These are phyloP conservation scores for Cudoniella acicularis DNA, from an alignment of 495 filamentous ascomycete genomes.

Conservation along the genomic window DNA sequence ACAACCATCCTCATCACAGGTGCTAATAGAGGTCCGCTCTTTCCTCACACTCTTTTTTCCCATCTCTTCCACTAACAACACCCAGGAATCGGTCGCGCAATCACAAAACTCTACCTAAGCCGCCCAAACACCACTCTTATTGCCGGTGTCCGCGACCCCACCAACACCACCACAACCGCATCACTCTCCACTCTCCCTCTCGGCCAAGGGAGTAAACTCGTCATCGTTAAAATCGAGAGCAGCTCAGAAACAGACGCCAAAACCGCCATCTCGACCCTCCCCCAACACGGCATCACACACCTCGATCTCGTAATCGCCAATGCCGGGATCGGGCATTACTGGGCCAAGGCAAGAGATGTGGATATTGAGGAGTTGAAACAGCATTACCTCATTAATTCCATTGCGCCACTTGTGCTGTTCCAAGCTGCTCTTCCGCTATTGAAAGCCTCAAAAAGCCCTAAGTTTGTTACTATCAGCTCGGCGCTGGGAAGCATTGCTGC, in stretches of 20 bases:
- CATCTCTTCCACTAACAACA: too few species aligned
- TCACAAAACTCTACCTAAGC: constrained; percentile 35
- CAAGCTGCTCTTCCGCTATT: constrained; percentile 37
- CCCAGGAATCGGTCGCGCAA: constrained; percentile 45
- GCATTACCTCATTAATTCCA: constrained; percentile 38
- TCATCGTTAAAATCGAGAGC: constrained; percentile 41
- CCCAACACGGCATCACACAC: constrained; percentile 29
- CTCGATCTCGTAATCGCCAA: constrained; percentile 51
- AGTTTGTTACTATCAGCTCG: constrained; percentile 37
- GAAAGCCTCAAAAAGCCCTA: constrained; percentile 27
- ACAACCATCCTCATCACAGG: constrained; percentile 33
- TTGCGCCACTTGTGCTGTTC: constrained; percentile 35
- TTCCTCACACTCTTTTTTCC: too few species aligned
- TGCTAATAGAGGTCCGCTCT: too few species aligned
- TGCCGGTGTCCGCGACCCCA: constrained; percentile 39
- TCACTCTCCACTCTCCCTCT: constrained; percentile 27
- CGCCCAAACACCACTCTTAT: constrained; percentile 45
- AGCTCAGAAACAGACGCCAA: constrained; percentile 27
- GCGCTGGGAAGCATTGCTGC: constrained; percentile 27
- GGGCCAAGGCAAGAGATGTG: background rate
- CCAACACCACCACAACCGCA: constrained; percentile 12
- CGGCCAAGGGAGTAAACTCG: constrained; percentile 31
- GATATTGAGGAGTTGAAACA: constrained; percentile 26
- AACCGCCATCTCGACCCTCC: constrained; percentile 31
- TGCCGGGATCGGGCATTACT: constrained; percentile 34